These are phyloP conservation scores for Pyricularia grisea DNA, from an alignment of 2,329 filamentous ascomycete species.

Conservation along the genomic window DNA sequence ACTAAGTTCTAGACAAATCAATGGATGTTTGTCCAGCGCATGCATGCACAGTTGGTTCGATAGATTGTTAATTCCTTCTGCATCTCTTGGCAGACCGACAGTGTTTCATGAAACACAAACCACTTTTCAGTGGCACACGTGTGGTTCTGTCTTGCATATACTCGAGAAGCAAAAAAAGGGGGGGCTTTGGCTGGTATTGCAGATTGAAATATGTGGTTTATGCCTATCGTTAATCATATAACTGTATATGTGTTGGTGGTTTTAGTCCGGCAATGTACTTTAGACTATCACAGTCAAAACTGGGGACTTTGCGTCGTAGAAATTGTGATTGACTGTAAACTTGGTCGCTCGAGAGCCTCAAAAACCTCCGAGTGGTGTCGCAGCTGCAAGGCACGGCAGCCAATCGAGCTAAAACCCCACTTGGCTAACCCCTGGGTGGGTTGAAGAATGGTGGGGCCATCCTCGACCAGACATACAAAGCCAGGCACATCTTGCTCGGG, in stretches of 20 bases:
- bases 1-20: neutral
- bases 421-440: neutral
- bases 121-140: neutral
- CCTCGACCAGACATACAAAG: neutral
- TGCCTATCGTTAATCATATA: no score
- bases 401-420: neutral
- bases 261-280: neutral
- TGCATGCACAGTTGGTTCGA: neutral
- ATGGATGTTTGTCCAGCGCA: neutral
- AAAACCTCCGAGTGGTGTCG: neutral
- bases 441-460: neutral
- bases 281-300: neutral
- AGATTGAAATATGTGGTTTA: no score
- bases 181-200: no score
- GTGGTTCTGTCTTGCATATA: neutral
- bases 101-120: neutral
- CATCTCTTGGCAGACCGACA: neutral
- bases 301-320: neutral
- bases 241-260: no score
- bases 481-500: neutral
- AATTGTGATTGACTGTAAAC: neutral
- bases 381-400: neutral
- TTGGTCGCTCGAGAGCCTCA: neutral
- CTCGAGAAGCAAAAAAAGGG: neutral
- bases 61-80: neutral